Evolutionary conservation across 345 rosid genomes (phyloP), one percentile per base, ranked within the genome.

Genomic region (Ailanthus altissimus): DNA sequence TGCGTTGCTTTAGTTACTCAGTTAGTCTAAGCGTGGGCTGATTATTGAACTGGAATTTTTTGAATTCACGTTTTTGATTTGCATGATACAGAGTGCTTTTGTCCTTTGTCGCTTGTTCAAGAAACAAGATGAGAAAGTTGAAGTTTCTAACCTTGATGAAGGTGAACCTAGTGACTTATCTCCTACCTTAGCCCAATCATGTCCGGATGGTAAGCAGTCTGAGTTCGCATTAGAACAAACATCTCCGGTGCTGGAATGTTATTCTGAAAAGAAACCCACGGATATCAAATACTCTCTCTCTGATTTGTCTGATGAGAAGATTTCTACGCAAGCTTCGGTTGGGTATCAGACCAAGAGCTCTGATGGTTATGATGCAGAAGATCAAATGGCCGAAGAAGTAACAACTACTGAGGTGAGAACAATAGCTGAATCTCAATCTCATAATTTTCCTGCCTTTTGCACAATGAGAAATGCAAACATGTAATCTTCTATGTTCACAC

Each of bases 71-170:
- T 56, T 36, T 18, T 50, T 38, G 8, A 13, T 16, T n/a, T 15
- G n/a, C 63, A 49, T 59, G 36, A 20, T 84, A 85, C 85, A 93
- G 97, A 82, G 74, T 82, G 84, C 90, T 0, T 93, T 79, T 83
- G 97, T 91, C 1, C 86, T 93, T 59, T 86, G 86, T 57, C 91
- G 90, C 38, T 70, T 93, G 80, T 89, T 93, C 76, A 91, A 90
- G 86, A 93, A 93, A 78, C 83, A 89, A 77, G 94, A 89, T 38
- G 79, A 73, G 53, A 76, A 49, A 23, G 84, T 78, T 38, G 84
- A 81, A 62, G 85, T 60, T 77, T 71, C 68, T 0, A 76, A 76
- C 56, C 65, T 67, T 56, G 88, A 82, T 62, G 94, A 86, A 60
- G 80, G 77, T 77, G 89, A 85, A 36, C 79, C 78, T 6, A 54